Percentiles rank a stretch among this genome's conserved stretches.
Evolutionary conservation across 306 rosid genomes (phyloP).

Genomic region (Vigna radiata): DNA sequence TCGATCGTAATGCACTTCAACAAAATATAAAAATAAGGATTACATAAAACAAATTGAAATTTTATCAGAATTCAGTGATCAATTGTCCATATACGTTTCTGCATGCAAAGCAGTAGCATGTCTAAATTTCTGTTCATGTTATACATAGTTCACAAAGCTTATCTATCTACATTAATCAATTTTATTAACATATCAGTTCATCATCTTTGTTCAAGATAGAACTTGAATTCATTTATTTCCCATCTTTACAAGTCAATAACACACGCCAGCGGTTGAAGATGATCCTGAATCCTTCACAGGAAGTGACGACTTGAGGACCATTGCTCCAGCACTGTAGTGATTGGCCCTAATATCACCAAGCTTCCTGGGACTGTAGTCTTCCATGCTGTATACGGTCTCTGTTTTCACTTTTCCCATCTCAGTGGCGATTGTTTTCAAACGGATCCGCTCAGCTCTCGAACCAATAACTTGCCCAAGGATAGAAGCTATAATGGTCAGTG

Average conservation of each 20-base stretch:
- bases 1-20: slow-evolving; percentile 2
- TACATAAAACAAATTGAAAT: background rate
- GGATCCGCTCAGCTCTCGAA: slow-evolving; percentile 75
- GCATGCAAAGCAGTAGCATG: slow-evolving; percentile 26
- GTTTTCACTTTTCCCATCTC: slow-evolving; percentile 54
- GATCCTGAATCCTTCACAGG: slow-evolving; percentile 51
- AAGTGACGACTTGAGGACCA: slow-evolving; percentile 55
- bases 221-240: slow-evolving; percentile 36
- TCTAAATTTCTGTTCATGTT: slow-evolving; percentile 26
- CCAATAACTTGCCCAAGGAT: slow-evolving; percentile 86
- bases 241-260: slow-evolving; percentile 49
- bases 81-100: slow-evolving; percentile 20
- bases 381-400: slow-evolving; percentile 40
- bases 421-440: slow-evolving; percentile 64
- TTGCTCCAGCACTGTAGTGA: slow-evolving; percentile 57
- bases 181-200: slow-evolving; percentile 28
- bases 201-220: slow-evolving; percentile 30
- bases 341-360: slow-evolving; percentile 45
- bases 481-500: slow-evolving; percentile 78
- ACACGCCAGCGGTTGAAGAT: slow-evolving; percentile 55
- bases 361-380: slow-evolving; percentile 39
- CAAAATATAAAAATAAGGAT: slow-evolving; percentile 4
- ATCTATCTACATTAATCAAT: slow-evolving; percentile 28
- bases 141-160: slow-evolving; percentile 28
- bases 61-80: slow-evolving; percentile 22